These are phyloP conservation scores for Hygrocybe coccinea DNA, from an alignment of 768 basidiomycete species.

Conservation along the genomic window DNA sequence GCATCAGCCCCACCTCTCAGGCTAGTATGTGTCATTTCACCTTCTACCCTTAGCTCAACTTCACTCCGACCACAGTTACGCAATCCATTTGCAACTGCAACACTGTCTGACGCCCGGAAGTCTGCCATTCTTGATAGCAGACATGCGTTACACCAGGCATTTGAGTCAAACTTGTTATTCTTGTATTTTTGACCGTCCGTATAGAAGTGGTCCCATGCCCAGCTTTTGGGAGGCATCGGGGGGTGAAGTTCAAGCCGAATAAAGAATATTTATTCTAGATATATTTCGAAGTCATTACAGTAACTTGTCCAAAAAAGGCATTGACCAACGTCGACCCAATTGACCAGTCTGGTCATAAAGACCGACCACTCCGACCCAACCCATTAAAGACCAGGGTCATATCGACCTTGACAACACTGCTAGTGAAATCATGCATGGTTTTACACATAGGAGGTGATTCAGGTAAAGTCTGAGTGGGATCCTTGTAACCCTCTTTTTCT, in stretches of 20 bases:
- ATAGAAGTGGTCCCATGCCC: background rate
- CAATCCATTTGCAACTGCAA: background rate
- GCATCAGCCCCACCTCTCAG: background rate
- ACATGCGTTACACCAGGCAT: slow-evolving; percentile 1
- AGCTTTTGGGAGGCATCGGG: background rate
- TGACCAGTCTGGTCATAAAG: background rate
- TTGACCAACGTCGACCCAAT: background rate
- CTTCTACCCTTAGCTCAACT: background rate
- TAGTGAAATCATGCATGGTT: no score
- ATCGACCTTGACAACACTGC: background rate
- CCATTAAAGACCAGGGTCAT: background rate
- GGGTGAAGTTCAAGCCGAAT: background rate
- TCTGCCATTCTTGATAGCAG: background rate
- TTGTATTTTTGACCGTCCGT: slow-evolving; percentile 1
- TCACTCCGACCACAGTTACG: background rate
- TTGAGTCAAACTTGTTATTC: background rate
- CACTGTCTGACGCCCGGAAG: background rate
- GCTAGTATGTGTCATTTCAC: background rate
- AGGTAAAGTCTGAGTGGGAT: no score
- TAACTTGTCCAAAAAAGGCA: background rate
- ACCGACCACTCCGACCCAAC: background rate
- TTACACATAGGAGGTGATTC: no score
- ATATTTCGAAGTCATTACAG: background rate
- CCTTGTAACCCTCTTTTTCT: no score
- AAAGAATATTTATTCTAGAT: background rate